Evolutionary conservation across 2,329 filamentous ascomycete species (phyloP), one percentile per base, ranked within the genome.

Genomic region (Ascomycota sp.): DNA sequence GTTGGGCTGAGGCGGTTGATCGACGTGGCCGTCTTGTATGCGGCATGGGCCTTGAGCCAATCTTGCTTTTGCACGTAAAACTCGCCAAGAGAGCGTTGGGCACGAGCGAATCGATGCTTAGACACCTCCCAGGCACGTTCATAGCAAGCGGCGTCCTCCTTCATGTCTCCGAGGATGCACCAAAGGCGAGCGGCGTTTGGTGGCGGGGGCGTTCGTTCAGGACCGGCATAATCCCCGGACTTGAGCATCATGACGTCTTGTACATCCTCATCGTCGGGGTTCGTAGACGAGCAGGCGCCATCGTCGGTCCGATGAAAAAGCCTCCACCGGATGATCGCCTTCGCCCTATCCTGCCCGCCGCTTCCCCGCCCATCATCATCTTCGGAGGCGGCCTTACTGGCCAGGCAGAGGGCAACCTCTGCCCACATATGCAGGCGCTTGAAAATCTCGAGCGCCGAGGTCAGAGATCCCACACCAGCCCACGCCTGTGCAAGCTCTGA

Each of bases 381-480:
- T 0, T 75, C 79, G 0, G 70, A 62, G 30, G 53, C 58, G 13
- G 55, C 67, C 27, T 48, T 61, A 46, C 54, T 63, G 9, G 82
- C 85, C 42, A 82, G 75, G 48, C 89, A 98, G 2, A 98, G 62
- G 0, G 89, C 86, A 4, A 85, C 82, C 53, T 98, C 89, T 2
- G 89, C 80, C 83, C 89, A 95, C 50, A 95, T 75, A 33, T 83
- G 74, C 12, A 98, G 57, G 3, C 89, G 69, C 53, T 93, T 85
- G 53, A 95, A 98, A 35, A 98, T 95, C 35, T 94, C 89, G 2
- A 98, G 65, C 0, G 89, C 89, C 1, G 85, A 92, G 4, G 81
- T 65, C 2, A 98, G 57, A 25, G 83, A 91, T 8, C 89, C 89
- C 3, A 94, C 67, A 28, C 71, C 68, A 1, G 85, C 78, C 89